These are phyloP conservation scores for Geotrichum candidum DNA, from an alignment of 1,139 yeast genomes.

Conservation along the genomic window DNA sequence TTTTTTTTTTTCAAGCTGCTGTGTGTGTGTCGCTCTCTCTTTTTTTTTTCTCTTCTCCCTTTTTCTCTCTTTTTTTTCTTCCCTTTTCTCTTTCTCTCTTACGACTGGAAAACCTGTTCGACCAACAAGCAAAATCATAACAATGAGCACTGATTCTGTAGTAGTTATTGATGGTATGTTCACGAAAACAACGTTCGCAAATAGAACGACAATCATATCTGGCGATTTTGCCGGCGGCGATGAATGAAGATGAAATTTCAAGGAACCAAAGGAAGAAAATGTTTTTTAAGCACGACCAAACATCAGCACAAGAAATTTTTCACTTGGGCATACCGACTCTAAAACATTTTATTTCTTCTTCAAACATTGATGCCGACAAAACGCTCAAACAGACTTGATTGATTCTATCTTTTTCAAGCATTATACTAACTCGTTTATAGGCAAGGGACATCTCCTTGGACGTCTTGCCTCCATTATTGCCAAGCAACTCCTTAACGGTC, in stretches of 20 bases:
- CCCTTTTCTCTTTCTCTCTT: background rate
- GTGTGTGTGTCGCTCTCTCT: conserved; percentile 8
- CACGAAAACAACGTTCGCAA: background rate
- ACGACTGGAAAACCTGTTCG: conserved; percentile 17
- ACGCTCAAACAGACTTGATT: background rate
- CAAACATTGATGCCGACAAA: background rate
- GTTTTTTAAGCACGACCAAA: background rate
- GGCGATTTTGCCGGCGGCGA: background rate
- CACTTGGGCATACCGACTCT: background rate
- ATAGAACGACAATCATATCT: background rate
- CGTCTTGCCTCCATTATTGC: conserved; percentile 99
- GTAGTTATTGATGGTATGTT: conserved; percentile 20
- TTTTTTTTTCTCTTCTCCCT: background rate
- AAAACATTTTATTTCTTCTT: background rate
- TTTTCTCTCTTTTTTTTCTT: background rate
- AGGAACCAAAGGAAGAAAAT: background rate
- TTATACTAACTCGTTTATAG: conserved; percentile 30
- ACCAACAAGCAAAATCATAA: conserved; percentile 8
- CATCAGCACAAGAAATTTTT: background rate
- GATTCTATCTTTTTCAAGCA: background rate
- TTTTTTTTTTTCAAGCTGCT: background rate
- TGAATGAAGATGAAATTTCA: background rate
- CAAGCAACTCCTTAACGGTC: conserved; percentile 97
- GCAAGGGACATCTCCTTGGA: conserved; percentile 99
- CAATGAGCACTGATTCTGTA: conserved; percentile 19